Conservation (phyloP, 441 rosid genomes). For the Erodium trifolium region DNA sequence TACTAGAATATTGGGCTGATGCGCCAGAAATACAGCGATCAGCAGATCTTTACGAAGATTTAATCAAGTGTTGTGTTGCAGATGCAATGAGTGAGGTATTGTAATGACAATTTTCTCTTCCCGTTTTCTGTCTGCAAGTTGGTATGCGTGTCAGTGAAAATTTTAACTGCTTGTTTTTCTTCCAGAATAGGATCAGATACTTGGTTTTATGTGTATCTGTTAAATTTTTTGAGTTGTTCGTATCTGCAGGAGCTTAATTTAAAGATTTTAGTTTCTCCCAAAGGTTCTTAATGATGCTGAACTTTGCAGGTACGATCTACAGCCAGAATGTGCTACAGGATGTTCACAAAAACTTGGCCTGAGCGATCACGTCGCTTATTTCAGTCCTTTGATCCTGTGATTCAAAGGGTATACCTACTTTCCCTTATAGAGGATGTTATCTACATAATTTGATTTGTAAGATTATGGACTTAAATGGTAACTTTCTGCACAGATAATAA, state of each 20-base stretch:
- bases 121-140: neutral
- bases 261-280: neutral
- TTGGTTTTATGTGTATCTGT: neutral
- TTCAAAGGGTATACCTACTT: conserved; percentile 71
- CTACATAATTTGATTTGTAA: conserved; percentile 8
- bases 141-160: neutral
- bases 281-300: conserved; percentile 11
- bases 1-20: conserved; percentile 95
- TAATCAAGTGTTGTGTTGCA: conserved; percentile 84
- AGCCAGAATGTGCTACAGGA: conserved; percentile 96
- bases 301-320: conserved; percentile 80
- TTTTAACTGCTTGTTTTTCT: neutral
- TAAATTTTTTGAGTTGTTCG: neutral
- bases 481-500: conserved; percentile 50
- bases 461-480: conserved; percentile 14
- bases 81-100: conserved; percentile 99
- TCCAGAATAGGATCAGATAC: neutral
- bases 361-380: conserved; percentile 88
- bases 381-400: conserved; percentile 81
- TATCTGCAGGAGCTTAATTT: neutral
- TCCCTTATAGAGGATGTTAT: conserved; percentile 4
- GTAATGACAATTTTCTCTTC: conserved; percentile 14
- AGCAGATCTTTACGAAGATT: conserved; percentile 82
- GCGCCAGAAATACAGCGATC: conserved; percentile 90
- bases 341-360: conserved; percentile 98